These are phyloP conservation scores for Imleria badia DNA, from an alignment of 768 basidiomycete genomes.

Conservation along the genomic window DNA sequence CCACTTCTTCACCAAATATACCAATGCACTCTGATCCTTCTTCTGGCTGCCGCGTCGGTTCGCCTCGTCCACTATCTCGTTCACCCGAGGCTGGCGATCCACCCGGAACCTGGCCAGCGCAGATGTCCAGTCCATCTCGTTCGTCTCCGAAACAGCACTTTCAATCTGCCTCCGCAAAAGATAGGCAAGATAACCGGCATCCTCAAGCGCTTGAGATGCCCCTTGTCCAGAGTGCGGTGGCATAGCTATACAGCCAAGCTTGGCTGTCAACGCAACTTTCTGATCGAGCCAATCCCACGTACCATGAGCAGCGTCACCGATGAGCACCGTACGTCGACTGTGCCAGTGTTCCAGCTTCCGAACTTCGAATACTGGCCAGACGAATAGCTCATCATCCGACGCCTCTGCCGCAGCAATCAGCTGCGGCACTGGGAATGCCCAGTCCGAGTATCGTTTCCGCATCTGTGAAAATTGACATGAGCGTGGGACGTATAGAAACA, in stretches of 20 bases:
- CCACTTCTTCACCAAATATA: constrained; percentile 25
- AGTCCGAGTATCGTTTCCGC: constrained; percentile 24
- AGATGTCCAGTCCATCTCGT: constrained; percentile 12
- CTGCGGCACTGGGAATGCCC: constrained; percentile 30
- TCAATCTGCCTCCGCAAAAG: constrained; percentile 21
- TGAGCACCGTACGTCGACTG: constrained; percentile 25
- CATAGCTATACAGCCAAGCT: constrained; percentile 21
- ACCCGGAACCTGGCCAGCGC: constrained; percentile 23
- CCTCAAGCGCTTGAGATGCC: constrained; percentile 32
- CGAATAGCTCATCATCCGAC: constrained; percentile 14
- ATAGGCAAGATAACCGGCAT: constrained; percentile 31
- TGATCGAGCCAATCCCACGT: not conserved
- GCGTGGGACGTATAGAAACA: not conserved
- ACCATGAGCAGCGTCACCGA: constrained; percentile 36
- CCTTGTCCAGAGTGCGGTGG: constrained; percentile 34
- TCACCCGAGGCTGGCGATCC: constrained; percentile 24
- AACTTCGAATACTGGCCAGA: constrained; percentile 32
- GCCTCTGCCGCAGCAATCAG: constrained; percentile 22
- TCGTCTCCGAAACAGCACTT: not conserved
- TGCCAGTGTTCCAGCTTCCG: constrained; percentile 26
- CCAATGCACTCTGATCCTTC: constrained; percentile 18
- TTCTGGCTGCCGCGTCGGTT: constrained; percentile 27
- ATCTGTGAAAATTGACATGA: constrained; percentile 14
- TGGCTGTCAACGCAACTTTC: not conserved
- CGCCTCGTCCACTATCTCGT: constrained; percentile 28